phyloP scores from a whole-genome alignment of 331 rosid species.

The Dryas integrifolia region DNA sequence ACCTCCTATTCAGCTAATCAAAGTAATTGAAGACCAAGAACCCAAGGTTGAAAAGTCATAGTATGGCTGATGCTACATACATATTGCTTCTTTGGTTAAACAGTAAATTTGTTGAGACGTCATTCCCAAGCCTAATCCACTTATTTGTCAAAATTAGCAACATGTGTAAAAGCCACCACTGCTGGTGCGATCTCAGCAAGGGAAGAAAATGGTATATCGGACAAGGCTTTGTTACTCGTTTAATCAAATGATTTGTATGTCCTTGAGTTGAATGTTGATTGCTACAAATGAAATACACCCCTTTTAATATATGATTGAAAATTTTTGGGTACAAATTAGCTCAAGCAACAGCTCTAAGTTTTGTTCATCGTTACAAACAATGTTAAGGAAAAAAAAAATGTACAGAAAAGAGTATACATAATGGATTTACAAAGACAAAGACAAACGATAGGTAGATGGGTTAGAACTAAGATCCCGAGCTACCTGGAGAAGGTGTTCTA shows the following conservation, averaged over 20 bases:
- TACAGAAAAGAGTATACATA: slow-evolving; percentile 3
- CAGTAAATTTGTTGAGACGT: too few species aligned
- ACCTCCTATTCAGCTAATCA: too few species aligned
- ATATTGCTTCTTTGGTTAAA: too few species aligned
- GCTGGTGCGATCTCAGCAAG: too few species aligned
- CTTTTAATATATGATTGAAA: neutral
- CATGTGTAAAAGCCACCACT: too few species aligned
- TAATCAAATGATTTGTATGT: neutral
- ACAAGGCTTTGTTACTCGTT: neutral
- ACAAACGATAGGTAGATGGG: slow-evolving; percentile 50
- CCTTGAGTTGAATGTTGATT: slow-evolving; percentile 9
- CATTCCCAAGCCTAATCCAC: too few species aligned
- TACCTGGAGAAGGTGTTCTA: slow-evolving; percentile 65
- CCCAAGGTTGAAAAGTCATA: too few species aligned
- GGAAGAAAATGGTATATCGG: too few species aligned
- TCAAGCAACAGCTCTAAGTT: neutral
- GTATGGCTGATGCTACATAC: too few species aligned
- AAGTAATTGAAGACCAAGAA: too few species aligned
- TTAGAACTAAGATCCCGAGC: slow-evolving; percentile 63
- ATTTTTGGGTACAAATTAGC: neutral
- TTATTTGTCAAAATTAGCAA: too few species aligned
- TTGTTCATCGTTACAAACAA: slow-evolving; percentile 14
- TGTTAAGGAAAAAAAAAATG: slow-evolving; percentile 12
- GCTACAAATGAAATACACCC: neutral
- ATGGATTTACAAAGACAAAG: slow-evolving; percentile 37